Conservation (phyloP, 139 green algal species). For the Micractinium sp. region DNA sequence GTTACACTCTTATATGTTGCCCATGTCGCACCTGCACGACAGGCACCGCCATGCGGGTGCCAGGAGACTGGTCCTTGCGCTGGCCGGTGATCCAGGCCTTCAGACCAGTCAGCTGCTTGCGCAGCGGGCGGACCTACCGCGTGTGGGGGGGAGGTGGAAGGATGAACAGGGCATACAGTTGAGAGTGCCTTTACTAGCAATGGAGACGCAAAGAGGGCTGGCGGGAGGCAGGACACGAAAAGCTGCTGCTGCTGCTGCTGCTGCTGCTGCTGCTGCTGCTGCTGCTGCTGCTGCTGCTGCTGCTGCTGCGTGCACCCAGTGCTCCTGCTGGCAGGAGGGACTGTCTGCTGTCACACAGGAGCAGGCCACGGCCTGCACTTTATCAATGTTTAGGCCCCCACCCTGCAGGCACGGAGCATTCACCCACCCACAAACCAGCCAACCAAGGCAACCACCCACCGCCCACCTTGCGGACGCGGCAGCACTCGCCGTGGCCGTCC, state of each 20-base stretch:
- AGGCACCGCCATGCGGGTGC: conserved; percentile 88
- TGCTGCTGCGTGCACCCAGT: background rate
- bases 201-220: background rate
- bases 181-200: background rate
- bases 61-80: conserved; percentile 97
- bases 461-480: conserved; percentile 90
- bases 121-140: conserved; percentile 84
- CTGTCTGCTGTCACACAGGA: too few species aligned
- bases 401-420: too few species aligned
- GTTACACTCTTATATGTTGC: background rate
- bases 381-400: too few species aligned
- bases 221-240: too few species aligned
- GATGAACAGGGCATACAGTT: background rate
- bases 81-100: conserved; percentile 98
- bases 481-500: conserved; percentile 98
- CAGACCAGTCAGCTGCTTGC: conserved; percentile 86
- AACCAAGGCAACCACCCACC: background rate
- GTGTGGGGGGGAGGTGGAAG: background rate
- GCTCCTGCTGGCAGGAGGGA: too few species aligned
- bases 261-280: background rate
- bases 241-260: background rate
- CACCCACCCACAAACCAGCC: background rate
- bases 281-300: background rate
- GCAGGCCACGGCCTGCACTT: too few species aligned
- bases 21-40: conserved; percentile 64